Base-by-base conservation (phyloP, 1,139 yeast species). In the Hansenula sp. region DNA sequence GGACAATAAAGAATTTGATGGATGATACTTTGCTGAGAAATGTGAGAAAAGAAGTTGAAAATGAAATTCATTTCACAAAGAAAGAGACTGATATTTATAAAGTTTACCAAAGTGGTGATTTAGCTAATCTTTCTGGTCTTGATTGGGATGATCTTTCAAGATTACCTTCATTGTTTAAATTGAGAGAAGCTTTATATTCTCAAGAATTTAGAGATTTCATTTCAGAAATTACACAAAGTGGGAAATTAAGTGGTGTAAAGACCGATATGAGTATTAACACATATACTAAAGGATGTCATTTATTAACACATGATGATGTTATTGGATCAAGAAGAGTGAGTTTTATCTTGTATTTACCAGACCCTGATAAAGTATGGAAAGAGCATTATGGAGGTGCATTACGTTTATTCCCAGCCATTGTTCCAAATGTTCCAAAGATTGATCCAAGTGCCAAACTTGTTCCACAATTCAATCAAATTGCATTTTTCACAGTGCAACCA, bases 41-140 rank as follows among this genome's bases (percentile, higher is more conserved):
- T 31, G 98, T 94, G 3, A 74, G 97, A 38, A 75, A 76, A 43
- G 98, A 94, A 60, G 90, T 94, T 30, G 73, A 87, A 52, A 68
- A 72, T 7, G 85, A 89, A 56, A 82, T 94, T 44, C 94, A 86
- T 36, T 94, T 94, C 67, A 89, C 97, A 17, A 79, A 82, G 56
- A 94, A 92, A 62, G 98, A 94, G 62, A 94, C 99, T 0, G 98
- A 94, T 57, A 94, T 94, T 46, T 94, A 94, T 64, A 90, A 88
- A 60, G 96, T 94, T 26, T 82, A 73, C 60, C 99, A 94, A 62
- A 83, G 94, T 37, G 99, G 98, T 22, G 98, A 94, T 61, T 71
- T 94, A 53, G 96, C 97, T 32, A 94, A 94, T 59, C 66, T 94
- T 37, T 84, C 95, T 0, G 96, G 97, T 0, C 69, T 94, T 45